Evolutionary conservation across 1,139 yeast genomes (phyloP).

Genomic region (Yamadazyma sp.): DNA sequence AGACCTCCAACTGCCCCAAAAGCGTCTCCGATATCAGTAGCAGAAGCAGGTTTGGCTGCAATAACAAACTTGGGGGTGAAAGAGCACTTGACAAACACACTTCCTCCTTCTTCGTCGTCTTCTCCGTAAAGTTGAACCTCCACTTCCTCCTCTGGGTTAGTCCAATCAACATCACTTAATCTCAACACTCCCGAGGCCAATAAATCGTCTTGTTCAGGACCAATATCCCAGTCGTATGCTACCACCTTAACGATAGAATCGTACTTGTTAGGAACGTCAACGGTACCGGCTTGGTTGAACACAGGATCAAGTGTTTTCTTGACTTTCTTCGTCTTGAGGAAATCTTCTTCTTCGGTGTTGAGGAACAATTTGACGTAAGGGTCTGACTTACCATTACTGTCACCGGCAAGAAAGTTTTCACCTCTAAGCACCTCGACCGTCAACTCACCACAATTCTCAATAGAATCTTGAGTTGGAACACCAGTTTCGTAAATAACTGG

Average conservation of each 20-base stretch:
- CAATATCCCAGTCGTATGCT: constrained; percentile 90
- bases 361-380: constrained; percentile 75
- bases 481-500: constrained; percentile 60
- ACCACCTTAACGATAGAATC: constrained; percentile 58
- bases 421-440: constrained; percentile 66
- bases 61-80: constrained; percentile 73
- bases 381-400: constrained; percentile 88
- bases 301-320: constrained; percentile 87
- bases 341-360: constrained; percentile 56
- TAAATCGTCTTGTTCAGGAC: constrained; percentile 78
- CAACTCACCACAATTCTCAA: constrained; percentile 73
- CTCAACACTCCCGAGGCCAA: constrained; percentile 68
- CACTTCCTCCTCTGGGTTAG: constrained; percentile 47
- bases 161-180: constrained; percentile 60
- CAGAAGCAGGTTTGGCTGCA: constrained; percentile 37
- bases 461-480: constrained; percentile 74
- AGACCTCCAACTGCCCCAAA: constrained; percentile 32
- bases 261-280: constrained; percentile 58
- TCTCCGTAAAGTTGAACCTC: constrained; percentile 57
- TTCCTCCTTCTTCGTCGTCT: constrained; percentile 63
- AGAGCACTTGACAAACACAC: constrained; percentile 53
- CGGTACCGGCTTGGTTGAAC: constrained; percentile 69
- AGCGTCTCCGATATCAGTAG: constrained; percentile 44
- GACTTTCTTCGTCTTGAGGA: constrained; percentile 71
- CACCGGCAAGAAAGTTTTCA: constrained; percentile 75